Evolutionary conservation across 768 basidiomycete species (phyloP), one percentile per base, ranked within the genome.

Genomic region (Suillus subluteus): DNA sequence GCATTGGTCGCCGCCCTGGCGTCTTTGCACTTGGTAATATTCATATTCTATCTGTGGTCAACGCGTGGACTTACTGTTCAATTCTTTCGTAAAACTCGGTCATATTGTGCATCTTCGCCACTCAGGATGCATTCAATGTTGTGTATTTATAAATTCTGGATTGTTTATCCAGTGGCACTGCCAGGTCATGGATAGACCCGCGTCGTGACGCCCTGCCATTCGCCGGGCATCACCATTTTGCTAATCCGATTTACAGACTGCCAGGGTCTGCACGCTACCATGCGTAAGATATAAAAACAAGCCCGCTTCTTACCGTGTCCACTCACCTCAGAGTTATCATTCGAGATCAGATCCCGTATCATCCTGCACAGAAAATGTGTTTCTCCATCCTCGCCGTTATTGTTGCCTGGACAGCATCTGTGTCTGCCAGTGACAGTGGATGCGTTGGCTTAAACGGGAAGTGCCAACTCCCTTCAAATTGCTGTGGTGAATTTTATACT

Each of bases 371-470:
- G 12, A 38, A 40, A 16, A 40, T 40, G 58, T 30, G 9, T 21
- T 15, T 40, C 58, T 38, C 37, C 15, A 9, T 26, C 37, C 13
- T 40, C 8, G 13, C 58, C 4, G 15, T 26, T 9, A n/a, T 58
- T 18, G 1, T n/a, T 40, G n/a, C 37, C 9, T 23, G 40, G 21
- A n/a, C 35, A 21, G 56, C 8, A 32, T 58, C 56, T 58, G 16
- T 40, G n/a, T 23, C 37, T 16, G 38, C 37, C 32, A 32, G 32
- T 32, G 32, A 32, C 32, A 32, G 32, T 32, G 2, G 2, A 38
- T 37, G 55, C 21, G 6, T 6, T 38, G 0, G 2, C n/a, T 6
- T 23, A 15, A 0, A 4, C 3, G 12, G 3, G 13, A 1, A 0
- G 0, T 37, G 56, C 37, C 8, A 4, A 23, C 0, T 0, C 6